A percentile compares a stretch with the other conserved stretches of the same genome.
phyloP scores from a whole-genome alignment of 768 basidiomycete genomes.

The Mycena galopus region DNA sequence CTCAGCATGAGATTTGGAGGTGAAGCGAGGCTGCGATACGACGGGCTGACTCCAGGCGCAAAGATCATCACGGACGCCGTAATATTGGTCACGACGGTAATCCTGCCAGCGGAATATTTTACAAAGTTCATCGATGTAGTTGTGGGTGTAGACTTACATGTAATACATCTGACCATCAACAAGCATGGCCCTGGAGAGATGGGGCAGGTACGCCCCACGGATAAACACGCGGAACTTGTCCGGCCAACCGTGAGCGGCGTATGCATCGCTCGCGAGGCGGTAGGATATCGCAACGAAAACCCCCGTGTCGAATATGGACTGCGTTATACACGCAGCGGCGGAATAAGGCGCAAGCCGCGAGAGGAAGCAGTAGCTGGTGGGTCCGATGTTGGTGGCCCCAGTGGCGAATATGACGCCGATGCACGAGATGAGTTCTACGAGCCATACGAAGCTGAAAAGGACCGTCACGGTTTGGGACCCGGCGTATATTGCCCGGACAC shows the following conservation, averaged over 20 bases:
- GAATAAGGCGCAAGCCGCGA: background rate
- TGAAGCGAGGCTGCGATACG: background rate
- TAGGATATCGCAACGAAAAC: background rate
- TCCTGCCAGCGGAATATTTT: background rate
- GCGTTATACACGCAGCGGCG: background rate
- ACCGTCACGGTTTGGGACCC: background rate
- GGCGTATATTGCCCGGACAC: background rate
- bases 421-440: background rate
- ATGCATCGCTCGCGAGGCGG: background rate
- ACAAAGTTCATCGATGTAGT: background rate
- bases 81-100: background rate
- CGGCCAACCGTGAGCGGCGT: background rate
- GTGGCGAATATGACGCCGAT: slow-evolving; percentile 1
- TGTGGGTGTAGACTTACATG: background rate
- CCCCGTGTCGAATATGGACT: background rate
- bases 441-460: background rate
- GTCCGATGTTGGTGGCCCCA: background rate
- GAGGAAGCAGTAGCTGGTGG: background rate
- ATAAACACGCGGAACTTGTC: background rate
- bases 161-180: background rate
- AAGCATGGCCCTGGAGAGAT: background rate
- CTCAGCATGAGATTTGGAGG: background rate
- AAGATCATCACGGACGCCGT: background rate
- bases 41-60: background rate
- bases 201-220: background rate